Percentiles rank a stretch among this genome's conserved stretches.
Conservation (phyloP, 2,329 filamentous ascomycete genomes). For the Teratosphaeriaceae sp. region DNA sequence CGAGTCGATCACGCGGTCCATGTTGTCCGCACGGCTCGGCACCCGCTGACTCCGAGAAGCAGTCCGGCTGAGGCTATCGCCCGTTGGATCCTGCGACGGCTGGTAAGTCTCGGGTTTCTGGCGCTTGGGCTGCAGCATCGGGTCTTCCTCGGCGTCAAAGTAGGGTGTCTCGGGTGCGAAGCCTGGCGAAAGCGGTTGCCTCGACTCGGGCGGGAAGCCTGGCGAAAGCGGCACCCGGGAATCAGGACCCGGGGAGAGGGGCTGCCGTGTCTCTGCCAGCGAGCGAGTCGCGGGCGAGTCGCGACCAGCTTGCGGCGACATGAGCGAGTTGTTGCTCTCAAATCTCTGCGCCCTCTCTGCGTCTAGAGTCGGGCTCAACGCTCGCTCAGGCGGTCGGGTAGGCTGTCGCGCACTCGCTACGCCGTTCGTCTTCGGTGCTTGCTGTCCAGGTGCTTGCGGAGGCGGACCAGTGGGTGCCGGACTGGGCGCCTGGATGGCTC, state of each 20-base stretch:
- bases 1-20: constrained; percentile 21
- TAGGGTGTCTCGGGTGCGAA: constrained; percentile 3
- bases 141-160: constrained; percentile 1
- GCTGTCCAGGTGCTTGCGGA: constrained; percentile 57
- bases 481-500: constrained; percentile 31
- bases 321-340: constrained; percentile 12
- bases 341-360: constrained; percentile 22
- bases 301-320: neutral
- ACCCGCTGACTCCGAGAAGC: constrained; percentile 12
- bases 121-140: constrained; percentile 2
- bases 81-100: constrained; percentile 21
- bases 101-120: constrained; percentile 28
- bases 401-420: constrained; percentile 22
- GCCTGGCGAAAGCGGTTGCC: neutral
- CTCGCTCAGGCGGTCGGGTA: constrained; percentile 23
- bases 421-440: constrained; percentile 16
- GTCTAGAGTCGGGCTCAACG: constrained; percentile 21
- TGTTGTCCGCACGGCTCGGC: constrained; percentile 8
- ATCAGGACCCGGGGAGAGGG: no score
- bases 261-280: constrained; percentile 6
- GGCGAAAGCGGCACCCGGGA: constrained; percentile 13
- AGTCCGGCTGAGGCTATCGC: constrained; percentile 8
- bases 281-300: constrained; percentile 6
- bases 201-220: neutral
- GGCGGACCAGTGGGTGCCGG: constrained; percentile 58